phyloP scores from a whole-genome alignment of 2,329 filamentous ascomycete genomes.

The Rhynchosporium secalis region DNA sequence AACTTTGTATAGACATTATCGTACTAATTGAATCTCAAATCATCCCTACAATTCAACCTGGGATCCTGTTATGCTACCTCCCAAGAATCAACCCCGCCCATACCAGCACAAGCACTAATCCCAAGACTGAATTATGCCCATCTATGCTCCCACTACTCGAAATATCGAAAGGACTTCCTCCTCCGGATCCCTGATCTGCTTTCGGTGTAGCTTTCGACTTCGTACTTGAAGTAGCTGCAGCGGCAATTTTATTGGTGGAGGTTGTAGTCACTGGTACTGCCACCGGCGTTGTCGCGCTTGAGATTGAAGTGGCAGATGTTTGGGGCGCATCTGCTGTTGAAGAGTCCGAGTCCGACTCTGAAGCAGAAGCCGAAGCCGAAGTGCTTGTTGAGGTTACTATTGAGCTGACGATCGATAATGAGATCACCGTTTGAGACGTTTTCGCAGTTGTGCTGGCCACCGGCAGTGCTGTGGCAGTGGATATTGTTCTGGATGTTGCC shows the following conservation, averaged over 20 bases:
- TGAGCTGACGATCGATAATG: constrained; percentile 3
- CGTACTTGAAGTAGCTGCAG: constrained; percentile 16
- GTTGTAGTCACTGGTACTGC: constrained; percentile 7
- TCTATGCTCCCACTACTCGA: constrained; percentile 21
- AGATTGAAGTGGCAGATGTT: constrained; percentile 14
- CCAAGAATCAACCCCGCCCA: constrained; percentile 25
- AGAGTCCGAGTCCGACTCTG: constrained; percentile 9
- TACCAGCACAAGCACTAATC: constrained; percentile 14
- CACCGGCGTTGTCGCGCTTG: constrained; percentile 10
- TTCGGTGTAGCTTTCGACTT: constrained; percentile 12
- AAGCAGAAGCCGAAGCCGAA: not conserved
- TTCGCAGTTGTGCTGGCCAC: not conserved
- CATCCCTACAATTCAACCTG: constrained; percentile 16
- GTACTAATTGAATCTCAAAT: constrained; percentile 15
- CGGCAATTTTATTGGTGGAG: constrained; percentile 9
- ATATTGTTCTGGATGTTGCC: constrained; percentile 17
- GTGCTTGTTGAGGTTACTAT: constrained; percentile 1
- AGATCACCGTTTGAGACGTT: constrained; percentile 4
- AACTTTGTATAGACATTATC: constrained; percentile 27
- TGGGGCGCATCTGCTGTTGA: constrained; percentile 9
- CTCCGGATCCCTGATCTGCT: constrained; percentile 23
- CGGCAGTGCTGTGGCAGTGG: constrained; percentile 13
- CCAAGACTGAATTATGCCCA: constrained; percentile 17
- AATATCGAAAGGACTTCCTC: constrained; percentile 36
- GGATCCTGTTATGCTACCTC: constrained; percentile 22